Evolutionary conservation across 2,329 filamentous ascomycete species (phyloP), one percentile per base, ranked within the genome.

Genomic region (Leptosphaerulina australis): DNA sequence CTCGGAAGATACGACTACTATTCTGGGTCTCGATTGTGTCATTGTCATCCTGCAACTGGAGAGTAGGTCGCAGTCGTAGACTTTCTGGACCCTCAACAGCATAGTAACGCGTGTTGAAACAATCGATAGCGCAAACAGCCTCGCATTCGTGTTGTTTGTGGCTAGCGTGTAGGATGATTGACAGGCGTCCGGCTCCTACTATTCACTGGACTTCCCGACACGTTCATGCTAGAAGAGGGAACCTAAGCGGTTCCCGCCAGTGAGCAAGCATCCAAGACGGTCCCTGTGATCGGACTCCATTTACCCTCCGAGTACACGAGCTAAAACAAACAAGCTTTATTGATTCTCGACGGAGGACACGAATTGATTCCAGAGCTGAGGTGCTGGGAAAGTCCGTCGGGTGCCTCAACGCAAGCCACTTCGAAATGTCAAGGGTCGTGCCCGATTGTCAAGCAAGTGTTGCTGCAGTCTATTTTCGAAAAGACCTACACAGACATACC

Each of bases 321-420:
- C 59, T 57, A 64, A 53, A 53, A 39, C 30, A 58, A 60, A 62
- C 59, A 66, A 66, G 63, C 61, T 64, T 66, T 66, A 66, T 66
- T 46, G 61, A 64, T 62, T 66, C 22, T 58, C 44, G 48, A 34
- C 52, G 30, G 46, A 55, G 37, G 48, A 50, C 36, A 38, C 52
- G 44, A 48, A 37, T 10, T 36, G 39, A 54, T 51, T 48, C 58
- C 58, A 55, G 38, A 45, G 43, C 34, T 52, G 33, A 53, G 55
- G 55, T 50, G 47, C 46, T 56, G 52, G 55, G 41, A 51, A 58
- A 51, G 35, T 22, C 40, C 48, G 43, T 55, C 44, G 34, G 44
- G 49, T 45, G 45, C 38, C 39, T 44, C 30, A 41, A 33, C 18
- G 28, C 37, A 38, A 44, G 44, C 29, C 40, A 25, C 28, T 36